Conservation (phyloP, 1,139 yeast genomes). For the Lodderomyces margitis region DNA sequence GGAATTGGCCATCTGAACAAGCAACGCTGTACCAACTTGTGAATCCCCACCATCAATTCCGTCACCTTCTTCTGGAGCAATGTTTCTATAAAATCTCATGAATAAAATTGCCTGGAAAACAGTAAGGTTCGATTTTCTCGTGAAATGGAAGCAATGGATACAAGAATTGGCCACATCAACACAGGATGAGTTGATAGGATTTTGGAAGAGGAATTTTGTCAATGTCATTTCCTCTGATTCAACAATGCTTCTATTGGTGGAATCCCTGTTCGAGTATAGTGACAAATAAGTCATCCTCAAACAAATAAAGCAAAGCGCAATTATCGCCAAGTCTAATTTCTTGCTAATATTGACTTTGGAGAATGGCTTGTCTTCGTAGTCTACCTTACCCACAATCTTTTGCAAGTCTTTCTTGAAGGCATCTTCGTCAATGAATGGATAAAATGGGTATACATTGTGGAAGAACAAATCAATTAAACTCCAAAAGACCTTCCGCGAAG, state of each 20-base stretch:
- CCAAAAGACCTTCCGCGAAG: constrained; percentile 28
- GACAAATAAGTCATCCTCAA: constrained; percentile 31
- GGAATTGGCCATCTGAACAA: constrained; percentile 40
- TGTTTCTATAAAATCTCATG: constrained; percentile 43
- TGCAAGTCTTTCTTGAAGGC: constrained; percentile 20
- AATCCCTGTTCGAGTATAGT: constrained; percentile 30
- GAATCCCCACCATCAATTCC: constrained; percentile 45
- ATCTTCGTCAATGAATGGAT: constrained; percentile 31
- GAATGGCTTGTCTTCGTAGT: constrained; percentile 17
- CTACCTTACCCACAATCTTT: constrained; percentile 26
- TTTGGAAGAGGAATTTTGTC: constrained; percentile 24
- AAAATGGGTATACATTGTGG: constrained; percentile 22
- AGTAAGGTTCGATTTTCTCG: constrained; percentile 22
- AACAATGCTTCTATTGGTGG: constrained; percentile 24
- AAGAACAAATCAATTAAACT: constrained; percentile 27
- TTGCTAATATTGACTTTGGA: constrained; percentile 21
- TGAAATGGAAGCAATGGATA: constrained; percentile 24
- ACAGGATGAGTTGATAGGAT: constrained; percentile 27
- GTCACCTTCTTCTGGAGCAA: constrained; percentile 53
- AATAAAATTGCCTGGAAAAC: constrained; percentile 35
- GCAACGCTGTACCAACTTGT: constrained; percentile 32
- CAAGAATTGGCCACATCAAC: constrained; percentile 30
- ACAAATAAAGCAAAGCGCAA: constrained; percentile 29
- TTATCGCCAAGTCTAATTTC: constrained; percentile 30
- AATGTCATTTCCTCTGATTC: constrained; percentile 13